These are phyloP conservation scores for Acanthamoeba divionensis DNA, from an alignment of 208 protist genomes.

Conservation along the genomic window DNA sequence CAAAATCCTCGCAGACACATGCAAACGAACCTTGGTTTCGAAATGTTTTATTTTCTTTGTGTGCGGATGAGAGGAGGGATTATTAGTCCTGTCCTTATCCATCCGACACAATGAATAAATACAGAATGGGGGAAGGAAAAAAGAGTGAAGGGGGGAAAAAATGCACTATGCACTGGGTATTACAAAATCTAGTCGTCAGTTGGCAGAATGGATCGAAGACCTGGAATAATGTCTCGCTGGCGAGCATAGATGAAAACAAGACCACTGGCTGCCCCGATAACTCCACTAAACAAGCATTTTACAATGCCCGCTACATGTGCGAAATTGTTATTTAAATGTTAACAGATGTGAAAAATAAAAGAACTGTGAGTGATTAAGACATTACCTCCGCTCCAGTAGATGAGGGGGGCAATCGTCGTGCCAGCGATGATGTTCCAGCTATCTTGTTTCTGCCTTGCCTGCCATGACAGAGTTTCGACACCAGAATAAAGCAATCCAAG, in stretches of 20 bases:
- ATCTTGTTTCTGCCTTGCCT: slow-evolving; percentile 8
- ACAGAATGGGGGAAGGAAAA: no score
- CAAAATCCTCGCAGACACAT: no score
- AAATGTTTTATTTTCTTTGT: no score
- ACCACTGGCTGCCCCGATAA: not conserved
- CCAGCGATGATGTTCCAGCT: slow-evolving; percentile 7
- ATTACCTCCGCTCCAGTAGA: slow-evolving; percentile 41
- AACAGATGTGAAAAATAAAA: not conserved
- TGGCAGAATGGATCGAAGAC: not conserved
- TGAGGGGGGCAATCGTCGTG: not conserved
- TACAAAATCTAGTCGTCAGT: not conserved
- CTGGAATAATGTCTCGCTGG: not conserved
- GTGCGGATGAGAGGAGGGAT: no score
- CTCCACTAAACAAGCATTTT: not conserved
- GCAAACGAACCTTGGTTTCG: no score
- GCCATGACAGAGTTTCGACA: not conserved
- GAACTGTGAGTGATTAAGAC: not conserved
- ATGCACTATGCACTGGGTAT: no score
- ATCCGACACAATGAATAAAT: no score
- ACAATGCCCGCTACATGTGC: not conserved
- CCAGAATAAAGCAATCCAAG: not conserved
- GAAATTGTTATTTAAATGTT: not conserved
- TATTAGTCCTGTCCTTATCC: no score
- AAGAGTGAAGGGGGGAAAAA: no score
- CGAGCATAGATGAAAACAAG: not conserved